Conservation (phyloP, 1,139 yeast species). For the Taphrina deformans region DNA sequence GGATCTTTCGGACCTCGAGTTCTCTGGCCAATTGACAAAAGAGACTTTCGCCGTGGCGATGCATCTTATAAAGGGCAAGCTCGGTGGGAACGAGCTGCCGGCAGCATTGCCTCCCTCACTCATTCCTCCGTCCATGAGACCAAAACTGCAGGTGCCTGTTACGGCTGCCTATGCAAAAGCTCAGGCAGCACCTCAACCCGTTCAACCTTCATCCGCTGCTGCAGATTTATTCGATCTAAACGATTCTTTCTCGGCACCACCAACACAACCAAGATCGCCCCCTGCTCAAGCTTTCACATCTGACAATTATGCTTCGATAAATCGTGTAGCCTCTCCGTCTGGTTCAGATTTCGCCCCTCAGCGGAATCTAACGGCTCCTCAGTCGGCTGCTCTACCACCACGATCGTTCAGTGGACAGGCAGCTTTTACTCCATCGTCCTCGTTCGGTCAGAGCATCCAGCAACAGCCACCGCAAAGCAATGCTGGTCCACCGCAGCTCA, state of each 20-base stretch:
- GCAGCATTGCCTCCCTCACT: slow-evolving; percentile 48
- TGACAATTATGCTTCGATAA: slow-evolving; percentile 29
- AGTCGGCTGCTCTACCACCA: neutral
- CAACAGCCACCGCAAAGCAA: slow-evolving; percentile 40
- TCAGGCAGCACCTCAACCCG: slow-evolving; percentile 11
- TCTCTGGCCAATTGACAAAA: slow-evolving; percentile 76
- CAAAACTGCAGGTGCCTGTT: slow-evolving; percentile 16
- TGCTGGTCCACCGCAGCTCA: slow-evolving; percentile 4
- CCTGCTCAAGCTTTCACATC: slow-evolving; percentile 39
- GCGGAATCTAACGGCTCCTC: neutral
- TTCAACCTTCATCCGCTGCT: slow-evolving; percentile 33
- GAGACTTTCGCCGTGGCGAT: slow-evolving; percentile 90
- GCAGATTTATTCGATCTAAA: slow-evolving; percentile 43
- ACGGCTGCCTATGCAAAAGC: slow-evolving; percentile 37
- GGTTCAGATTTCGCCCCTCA: neutral
- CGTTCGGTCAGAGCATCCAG: slow-evolving; percentile 58
- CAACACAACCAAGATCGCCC: slow-evolving; percentile 41
- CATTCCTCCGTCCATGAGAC: slow-evolving; percentile 39
- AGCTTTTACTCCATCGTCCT: slow-evolving; percentile 60
- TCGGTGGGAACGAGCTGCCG: slow-evolving; percentile 77
- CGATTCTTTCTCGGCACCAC: slow-evolving; percentile 49
- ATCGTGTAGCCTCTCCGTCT: slow-evolving; percentile 34
- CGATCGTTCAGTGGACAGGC: slow-evolving; percentile 31
- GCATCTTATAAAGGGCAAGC: slow-evolving; percentile 81
- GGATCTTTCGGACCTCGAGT: slow-evolving; percentile 91